phyloP scores from a whole-genome alignment of 1,139 yeast species.

The Protomyces arabidopsidicola region DNA sequence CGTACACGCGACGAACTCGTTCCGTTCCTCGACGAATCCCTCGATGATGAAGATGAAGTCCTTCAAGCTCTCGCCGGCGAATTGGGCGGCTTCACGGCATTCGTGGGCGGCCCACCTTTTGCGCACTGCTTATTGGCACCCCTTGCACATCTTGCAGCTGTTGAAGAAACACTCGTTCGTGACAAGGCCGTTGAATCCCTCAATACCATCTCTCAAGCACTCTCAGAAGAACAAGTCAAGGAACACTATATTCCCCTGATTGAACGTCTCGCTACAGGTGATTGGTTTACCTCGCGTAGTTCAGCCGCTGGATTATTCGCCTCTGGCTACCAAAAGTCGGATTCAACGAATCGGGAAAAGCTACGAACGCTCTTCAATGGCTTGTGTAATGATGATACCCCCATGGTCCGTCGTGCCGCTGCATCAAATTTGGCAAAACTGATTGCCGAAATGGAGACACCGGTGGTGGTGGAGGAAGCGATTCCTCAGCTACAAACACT shows the following conservation, averaged over 20 bases:
- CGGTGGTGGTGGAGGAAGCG: conserved; percentile 43
- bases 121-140: conserved; percentile 76
- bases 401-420: conserved; percentile 96
- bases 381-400: conserved; percentile 84
- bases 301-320: conserved; percentile 88
- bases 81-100: conserved; percentile 79
- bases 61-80: conserved; percentile 89
- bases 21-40: conserved; percentile 88
- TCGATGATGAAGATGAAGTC: conserved; percentile 98
- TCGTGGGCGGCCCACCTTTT: conserved; percentile 77
- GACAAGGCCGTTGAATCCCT: conserved; percentile 89
- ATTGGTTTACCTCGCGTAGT: conserved; percentile 92
- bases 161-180: conserved; percentile 97
- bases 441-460: conserved; percentile 38
- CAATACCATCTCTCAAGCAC: conserved; percentile 60
- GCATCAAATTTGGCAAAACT: conserved; percentile 69
- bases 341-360: conserved; percentile 48
- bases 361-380: conserved; percentile 64
- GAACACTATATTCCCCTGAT: conserved; percentile 69
- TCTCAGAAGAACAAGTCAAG: conserved; percentile 63
- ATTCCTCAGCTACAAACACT: conserved; percentile 77
- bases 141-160: conserved; percentile 80
- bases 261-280: conserved; percentile 73
- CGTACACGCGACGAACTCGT: conserved; percentile 83
- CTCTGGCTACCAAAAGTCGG: conserved; percentile 60